These are phyloP conservation scores for Pezicula carpinea DNA, from an alignment of 2,329 filamentous ascomycete species.

Conservation along the genomic window DNA sequence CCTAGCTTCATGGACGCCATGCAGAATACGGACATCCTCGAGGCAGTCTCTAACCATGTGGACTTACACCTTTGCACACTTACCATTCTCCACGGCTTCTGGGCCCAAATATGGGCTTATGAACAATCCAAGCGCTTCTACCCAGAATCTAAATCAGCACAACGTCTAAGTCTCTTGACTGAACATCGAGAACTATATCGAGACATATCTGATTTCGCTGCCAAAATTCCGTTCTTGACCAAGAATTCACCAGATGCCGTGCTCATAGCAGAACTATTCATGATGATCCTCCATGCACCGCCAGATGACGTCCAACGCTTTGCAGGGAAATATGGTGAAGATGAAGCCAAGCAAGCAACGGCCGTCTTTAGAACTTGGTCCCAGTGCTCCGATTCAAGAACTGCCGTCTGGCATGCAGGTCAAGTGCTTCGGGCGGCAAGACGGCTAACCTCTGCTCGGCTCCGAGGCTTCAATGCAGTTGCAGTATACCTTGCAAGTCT, in stretches of 20 bases:
- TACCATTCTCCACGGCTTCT: conserved; percentile 61
- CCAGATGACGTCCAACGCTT: conserved; percentile 64
- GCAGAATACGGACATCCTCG: conserved; percentile 7
- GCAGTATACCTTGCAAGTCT: conserved; percentile 65
- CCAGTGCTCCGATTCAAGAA: conserved; percentile 48
- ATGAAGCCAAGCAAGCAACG: conserved; percentile 52
- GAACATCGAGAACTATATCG: conserved; percentile 52
- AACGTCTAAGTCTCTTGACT: conserved; percentile 31
- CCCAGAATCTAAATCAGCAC: conserved; percentile 4
- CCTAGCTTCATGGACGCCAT: conserved; percentile 6
- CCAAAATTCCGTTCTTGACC: conserved; percentile 1
- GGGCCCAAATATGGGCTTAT: conserved; percentile 62
- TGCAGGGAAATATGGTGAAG: conserved; percentile 62
- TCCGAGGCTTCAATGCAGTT: conserved; percentile 64
- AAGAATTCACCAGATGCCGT: conserved; percentile 26
- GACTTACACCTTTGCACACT: conserved; percentile 53
- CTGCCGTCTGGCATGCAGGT: conserved; percentile 63
- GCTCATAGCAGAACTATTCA: conserved; percentile 42
- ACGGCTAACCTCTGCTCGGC: conserved; percentile 43
- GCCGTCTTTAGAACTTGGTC: conserved; percentile 35
- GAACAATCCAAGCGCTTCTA: conserved; percentile 50
- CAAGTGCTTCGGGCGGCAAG: conserved; percentile 60
- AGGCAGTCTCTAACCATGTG: conserved; percentile 32
- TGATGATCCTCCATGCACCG: conserved; percentile 61
- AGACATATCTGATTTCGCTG: conserved; percentile 49